phyloP scores from a whole-genome alignment of 768 basidiomycete species.

The Flagelloscypha sp. region DNA sequence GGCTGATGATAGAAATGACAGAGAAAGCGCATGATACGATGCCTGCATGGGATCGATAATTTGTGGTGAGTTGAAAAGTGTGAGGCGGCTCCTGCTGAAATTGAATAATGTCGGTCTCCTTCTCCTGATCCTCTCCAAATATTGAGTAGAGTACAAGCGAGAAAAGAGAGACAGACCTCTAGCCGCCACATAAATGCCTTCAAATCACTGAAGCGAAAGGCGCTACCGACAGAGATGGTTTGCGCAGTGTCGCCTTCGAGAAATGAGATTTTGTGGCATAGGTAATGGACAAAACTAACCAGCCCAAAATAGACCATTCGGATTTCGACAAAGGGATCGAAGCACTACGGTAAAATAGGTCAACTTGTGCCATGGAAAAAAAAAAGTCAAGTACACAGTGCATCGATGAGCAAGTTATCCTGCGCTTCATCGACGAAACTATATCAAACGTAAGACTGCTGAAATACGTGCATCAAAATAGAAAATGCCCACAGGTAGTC shows the following conservation, averaged over 20 bases:
- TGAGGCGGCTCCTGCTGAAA: slow-evolving; percentile 16
- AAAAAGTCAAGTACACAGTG: slow-evolving; percentile 32
- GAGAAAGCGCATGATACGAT: slow-evolving; percentile 67
- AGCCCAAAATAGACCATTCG: slow-evolving; percentile 67
- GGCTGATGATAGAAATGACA: slow-evolving; percentile 51
- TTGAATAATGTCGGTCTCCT: not conserved
- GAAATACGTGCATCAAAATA: not conserved
- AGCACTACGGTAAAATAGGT: no score
- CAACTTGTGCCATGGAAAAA: not conserved
- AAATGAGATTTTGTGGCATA: no score
- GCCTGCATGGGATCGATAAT: slow-evolving; percentile 67
- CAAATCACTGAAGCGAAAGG: slow-evolving; percentile 64
- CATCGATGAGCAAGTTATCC: slow-evolving; percentile 62
- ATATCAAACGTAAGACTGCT: not conserved
- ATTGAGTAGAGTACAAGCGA: no score
- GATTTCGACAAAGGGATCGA: slow-evolving; percentile 52
- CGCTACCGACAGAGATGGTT: slow-evolving; percentile 64
- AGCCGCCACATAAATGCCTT: slow-evolving; percentile 57
- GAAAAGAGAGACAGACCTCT: slow-evolving; percentile 39
- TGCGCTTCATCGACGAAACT: slow-evolving; percentile 73
- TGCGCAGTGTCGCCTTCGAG: slow-evolving; percentile 77
- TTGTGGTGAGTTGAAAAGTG: slow-evolving; percentile 51
- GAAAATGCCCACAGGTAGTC: slow-evolving; percentile 43
- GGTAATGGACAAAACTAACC: no score
- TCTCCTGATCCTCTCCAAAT: no score